phyloP scores from a whole-genome alignment of 495 filamentous ascomycete genomes.

The Penicillium nucicola region DNA sequence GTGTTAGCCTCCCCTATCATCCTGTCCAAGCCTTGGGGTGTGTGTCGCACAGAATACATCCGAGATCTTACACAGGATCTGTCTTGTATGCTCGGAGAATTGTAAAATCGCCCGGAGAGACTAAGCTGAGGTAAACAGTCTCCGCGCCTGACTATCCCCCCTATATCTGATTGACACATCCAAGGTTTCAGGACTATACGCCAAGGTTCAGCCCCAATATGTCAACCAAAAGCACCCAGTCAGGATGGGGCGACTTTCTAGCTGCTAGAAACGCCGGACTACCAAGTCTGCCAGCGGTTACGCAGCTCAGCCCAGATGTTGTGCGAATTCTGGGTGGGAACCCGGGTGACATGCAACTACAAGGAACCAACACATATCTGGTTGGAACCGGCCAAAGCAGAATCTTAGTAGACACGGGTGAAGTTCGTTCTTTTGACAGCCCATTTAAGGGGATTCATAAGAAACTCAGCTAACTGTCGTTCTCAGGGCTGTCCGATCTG shows the following conservation, averaged over 20 bases:
- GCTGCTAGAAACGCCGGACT: conserved; percentile 26
- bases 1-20: too few relatives aligned
- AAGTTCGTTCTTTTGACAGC: conserved; percentile 17
- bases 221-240: background rate
- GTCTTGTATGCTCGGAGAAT: too few relatives aligned
- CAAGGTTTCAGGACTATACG: too few relatives aligned
- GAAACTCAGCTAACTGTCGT: background rate
- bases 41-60: too few relatives aligned
- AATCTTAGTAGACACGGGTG: conserved; percentile 69
- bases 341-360: conserved; percentile 57
- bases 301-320: conserved; percentile 39
- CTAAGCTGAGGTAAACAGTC: too few relatives aligned
- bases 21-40: too few relatives aligned
- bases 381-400: conserved; percentile 60
- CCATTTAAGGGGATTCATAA: background rate
- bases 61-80: too few relatives aligned
- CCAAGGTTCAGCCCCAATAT: too few relatives aligned
- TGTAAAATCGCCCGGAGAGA: too few relatives aligned
- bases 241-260: conserved; percentile 34
- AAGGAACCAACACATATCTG: conserved; percentile 77
- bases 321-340: conserved; percentile 60
- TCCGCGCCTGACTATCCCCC: too few relatives aligned
- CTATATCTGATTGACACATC: too few relatives aligned
- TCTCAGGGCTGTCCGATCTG: conserved; percentile 32
- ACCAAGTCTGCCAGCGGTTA: conserved; percentile 34